Evolutionary conservation across 495 filamentous ascomycete genomes (phyloP).

Genomic region (Aspergillus ellipticus): DNA sequence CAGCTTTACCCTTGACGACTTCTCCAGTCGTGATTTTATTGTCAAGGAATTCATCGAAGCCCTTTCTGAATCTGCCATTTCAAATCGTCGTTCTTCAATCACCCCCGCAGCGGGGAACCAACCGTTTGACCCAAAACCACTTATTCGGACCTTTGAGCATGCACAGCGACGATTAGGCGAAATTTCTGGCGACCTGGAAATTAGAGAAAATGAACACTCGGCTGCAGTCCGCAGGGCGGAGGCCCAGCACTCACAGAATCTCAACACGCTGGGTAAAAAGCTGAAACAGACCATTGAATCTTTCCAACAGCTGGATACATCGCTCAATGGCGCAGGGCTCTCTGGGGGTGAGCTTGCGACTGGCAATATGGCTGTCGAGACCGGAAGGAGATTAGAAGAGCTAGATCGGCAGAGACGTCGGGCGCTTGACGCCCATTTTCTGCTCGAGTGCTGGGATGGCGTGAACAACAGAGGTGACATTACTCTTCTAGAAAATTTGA

Average conservation of each 20-base stretch:
- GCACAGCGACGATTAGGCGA: slow-evolving; percentile 72
- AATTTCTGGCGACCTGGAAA: slow-evolving; percentile 81
- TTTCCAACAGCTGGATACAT: slow-evolving; percentile 83
- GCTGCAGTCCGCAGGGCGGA: slow-evolving; percentile 89
- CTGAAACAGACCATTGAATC: slow-evolving; percentile 86
- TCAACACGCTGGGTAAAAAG: slow-evolving; percentile 78
- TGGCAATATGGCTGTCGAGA: slow-evolving; percentile 86
- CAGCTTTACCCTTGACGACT: slow-evolving; percentile 80
- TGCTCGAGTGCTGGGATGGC: slow-evolving; percentile 94
- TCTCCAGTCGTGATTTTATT: slow-evolving; percentile 86
- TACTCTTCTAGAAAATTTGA: slow-evolving; percentile 73
- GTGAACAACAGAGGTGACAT: slow-evolving; percentile 82
- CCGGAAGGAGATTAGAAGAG: slow-evolving; percentile 88
- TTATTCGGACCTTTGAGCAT: slow-evolving; percentile 93
- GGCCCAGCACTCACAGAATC: slow-evolving; percentile 82
- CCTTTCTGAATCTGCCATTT: slow-evolving; percentile 79
- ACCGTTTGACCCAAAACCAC: slow-evolving; percentile 94
- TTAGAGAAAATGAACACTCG: slow-evolving; percentile 82
- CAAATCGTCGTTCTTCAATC: slow-evolving; percentile 65
- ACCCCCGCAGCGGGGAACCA: slow-evolving; percentile 50
- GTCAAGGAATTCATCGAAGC: slow-evolving; percentile 95
- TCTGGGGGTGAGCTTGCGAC: slow-evolving; percentile 53
- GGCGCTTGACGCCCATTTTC: slow-evolving; percentile 87
- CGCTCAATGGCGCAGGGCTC: slow-evolving; percentile 53
- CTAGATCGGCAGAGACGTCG: slow-evolving; percentile 86